Base-by-base conservation (phyloP, 495 filamentous ascomycete genomes). In the Aspergillus haitiensis region DNA sequence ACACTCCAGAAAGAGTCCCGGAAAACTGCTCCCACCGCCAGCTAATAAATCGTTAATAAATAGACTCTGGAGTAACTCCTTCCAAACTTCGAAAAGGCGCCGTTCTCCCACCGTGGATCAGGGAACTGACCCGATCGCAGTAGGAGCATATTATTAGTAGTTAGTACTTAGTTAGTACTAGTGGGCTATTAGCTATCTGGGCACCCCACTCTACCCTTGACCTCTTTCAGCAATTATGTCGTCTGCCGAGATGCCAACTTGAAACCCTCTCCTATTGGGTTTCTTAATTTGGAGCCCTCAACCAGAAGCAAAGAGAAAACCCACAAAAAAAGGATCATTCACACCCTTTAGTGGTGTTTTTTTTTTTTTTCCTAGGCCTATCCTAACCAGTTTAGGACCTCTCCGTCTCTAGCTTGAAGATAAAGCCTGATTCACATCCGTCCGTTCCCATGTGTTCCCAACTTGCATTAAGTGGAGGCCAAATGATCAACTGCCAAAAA, bases 261-360 rank as follows among this genome's bases (percentile, higher is more conserved):
- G 55, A 52, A 57, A 57, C 52, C 35, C 36, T 57, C 35, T 34
- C 39, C 31, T 33, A 31, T 58, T 39, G 45, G 50, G 40, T 35
- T 51, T 62, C 64, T 58, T 62, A 59, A 60, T 60, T 60, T 60
- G 60, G 60, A 62, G 55, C 54, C 58, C 55, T 59, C 51, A 59
- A 54, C 55, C 59, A 62, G 59, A 58, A 6, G 33, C 18, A 18
- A 37, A 37, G n/a, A 33, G 52, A 47, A 47, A 7, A 15, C 39
- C 39, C 39, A 42, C 12, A 47, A 16, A 47, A 18, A 47, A 47
- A 21, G 21, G 21, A 27, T 27, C 21, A 27, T 27, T 27, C 21
- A 27, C 21, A 27, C 21, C 21, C 21, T 27, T 3, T 27, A 21
- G 11, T 9, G n/a, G 27, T 21, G 15, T 16, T 47, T 47, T 40